Percentiles rank a stretch among this genome's conserved stretches.
phyloP scores from a whole-genome alignment of 2,329 filamentous ascomycete species.

The Trichoderma sp. region DNA sequence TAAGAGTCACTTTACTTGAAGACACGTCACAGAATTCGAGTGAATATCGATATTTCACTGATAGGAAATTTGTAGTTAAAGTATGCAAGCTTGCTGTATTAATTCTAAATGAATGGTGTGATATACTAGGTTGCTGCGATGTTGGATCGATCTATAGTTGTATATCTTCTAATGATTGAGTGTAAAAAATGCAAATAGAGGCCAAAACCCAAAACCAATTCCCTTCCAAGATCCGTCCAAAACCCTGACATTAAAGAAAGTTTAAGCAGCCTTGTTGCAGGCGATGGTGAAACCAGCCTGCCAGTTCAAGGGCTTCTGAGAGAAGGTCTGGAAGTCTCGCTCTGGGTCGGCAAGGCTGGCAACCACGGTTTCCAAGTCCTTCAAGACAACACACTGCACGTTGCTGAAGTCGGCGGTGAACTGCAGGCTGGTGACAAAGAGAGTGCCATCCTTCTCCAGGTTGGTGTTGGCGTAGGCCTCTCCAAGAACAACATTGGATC shows the following conservation, averaged over 20 bases:
- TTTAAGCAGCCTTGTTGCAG: neutral
- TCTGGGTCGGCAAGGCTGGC: neutral
- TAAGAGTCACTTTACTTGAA: neutral
- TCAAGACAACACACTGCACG: neutral
- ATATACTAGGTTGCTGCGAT: neutral
- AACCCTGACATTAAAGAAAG: neutral
- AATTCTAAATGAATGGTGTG: neutral
- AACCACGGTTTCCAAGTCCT: neutral
- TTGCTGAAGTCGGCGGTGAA: neutral
- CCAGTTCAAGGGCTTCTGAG: neutral
- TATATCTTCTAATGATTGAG: neutral
- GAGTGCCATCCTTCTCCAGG: neutral
- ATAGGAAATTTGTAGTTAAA: neutral
- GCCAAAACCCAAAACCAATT: neutral
- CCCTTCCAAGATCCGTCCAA: neutral
- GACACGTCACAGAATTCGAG: neutral
- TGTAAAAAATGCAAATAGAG: neutral
- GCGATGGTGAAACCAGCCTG: neutral
- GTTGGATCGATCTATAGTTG: neutral
- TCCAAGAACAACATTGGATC: neutral
- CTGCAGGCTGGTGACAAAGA: neutral
- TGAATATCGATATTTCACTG: neutral
- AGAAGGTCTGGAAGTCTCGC: conserved; percentile 1
- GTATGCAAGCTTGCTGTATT: neutral
- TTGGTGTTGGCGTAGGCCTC: neutral